These are phyloP conservation scores for Diplodia seriata DNA, from an alignment of 2,329 filamentous ascomycete genomes.

Conservation along the genomic window DNA sequence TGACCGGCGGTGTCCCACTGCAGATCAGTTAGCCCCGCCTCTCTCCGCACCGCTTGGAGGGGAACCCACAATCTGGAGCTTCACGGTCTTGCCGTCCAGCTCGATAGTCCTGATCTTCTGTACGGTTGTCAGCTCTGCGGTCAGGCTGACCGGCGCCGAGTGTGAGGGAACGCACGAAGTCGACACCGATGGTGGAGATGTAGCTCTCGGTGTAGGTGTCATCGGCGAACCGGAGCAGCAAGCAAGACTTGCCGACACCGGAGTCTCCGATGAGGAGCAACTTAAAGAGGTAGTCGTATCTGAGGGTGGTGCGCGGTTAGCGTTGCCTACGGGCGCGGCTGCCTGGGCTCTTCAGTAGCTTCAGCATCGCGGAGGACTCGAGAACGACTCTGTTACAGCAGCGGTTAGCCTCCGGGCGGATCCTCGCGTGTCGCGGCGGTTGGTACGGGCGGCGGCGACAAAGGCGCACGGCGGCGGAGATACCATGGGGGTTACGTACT, in stretches of 20 bases:
- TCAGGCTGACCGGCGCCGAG: conserved; percentile 31
- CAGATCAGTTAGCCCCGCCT: conserved; percentile 36
- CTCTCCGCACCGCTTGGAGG: conserved; percentile 32
- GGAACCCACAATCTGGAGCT: conserved; percentile 91
- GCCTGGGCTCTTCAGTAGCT: conserved; percentile 19
- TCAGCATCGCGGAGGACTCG: conserved; percentile 5
- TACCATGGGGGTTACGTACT: conserved; percentile 64
- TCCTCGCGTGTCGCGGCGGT: conserved; percentile 7
- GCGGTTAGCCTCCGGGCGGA: conserved; percentile 16
- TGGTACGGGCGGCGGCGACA: conserved; percentile 21
- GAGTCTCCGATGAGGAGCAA: conserved; percentile 99
- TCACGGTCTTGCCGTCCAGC: conserved; percentile 99
- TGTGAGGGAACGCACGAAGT: conserved; percentile 75
- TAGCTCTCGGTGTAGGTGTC: conserved; percentile 99
- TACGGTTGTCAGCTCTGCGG: conserved; percentile 43
- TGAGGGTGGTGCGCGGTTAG: conserved; percentile 49
- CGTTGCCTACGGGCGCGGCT: conserved; percentile 13
- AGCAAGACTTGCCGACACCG: conserved; percentile 99
- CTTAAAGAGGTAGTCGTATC: conserved; percentile 99
- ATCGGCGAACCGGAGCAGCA: conserved; percentile 96
- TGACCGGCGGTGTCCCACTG: conserved; percentile 99
- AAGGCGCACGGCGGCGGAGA: conserved; percentile 33
- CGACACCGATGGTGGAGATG: conserved; percentile 99
- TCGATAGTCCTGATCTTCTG: conserved; percentile 99
- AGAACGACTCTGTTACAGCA: conserved; percentile 23